These are phyloP conservation scores for Pilaira anomala DNA, from an alignment of 192 early-diverging fungal genomes.

Conservation along the genomic window DNA sequence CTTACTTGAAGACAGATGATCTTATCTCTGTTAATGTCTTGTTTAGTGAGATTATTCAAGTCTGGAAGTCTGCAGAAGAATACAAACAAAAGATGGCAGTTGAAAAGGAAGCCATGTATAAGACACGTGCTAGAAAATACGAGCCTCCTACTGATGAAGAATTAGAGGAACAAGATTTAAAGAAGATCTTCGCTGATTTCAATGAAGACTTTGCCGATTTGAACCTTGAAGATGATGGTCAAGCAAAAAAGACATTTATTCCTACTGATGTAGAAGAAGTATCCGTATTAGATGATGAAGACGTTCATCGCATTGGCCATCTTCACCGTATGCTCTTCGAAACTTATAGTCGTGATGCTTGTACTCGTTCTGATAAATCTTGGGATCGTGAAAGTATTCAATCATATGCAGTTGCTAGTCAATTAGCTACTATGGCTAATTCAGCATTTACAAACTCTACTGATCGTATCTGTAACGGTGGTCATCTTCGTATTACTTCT, in stretches of 20 bases:
- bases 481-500: slow-evolving; percentile 22
- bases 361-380: slow-evolving; percentile 3
- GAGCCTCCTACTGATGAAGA: slow-evolving; percentile 56
- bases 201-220: slow-evolving; percentile 76
- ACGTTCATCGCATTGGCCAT: slow-evolving; percentile 48
- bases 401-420: slow-evolving; percentile 45
- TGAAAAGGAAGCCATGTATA: slow-evolving; percentile 55
- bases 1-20: slow-evolving; percentile 38
- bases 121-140: slow-evolving; percentile 50
- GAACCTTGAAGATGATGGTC: slow-evolving; percentile 46
- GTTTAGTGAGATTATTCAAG: slow-evolving; percentile 54
- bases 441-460: slow-evolving; percentile 14
- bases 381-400: slow-evolving; percentile 16
- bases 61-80: slow-evolving; percentile 63
- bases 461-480: slow-evolving; percentile 17
- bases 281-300: slow-evolving; percentile 42
- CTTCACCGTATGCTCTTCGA: slow-evolving; percentile 43
- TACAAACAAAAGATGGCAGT: slow-evolving; percentile 45
- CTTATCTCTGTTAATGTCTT: slow-evolving; percentile 47
- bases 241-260: slow-evolving; percentile 2
- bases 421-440: slow-evolving; percentile 42
- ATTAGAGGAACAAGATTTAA: slow-evolving; percentile 67
- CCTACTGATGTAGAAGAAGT: slow-evolving; percentile 44
- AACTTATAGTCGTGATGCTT: slow-evolving; percentile 20
- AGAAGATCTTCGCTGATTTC: slow-evolving; percentile 82